phyloP scores from a whole-genome alignment of 257 asterid species.

The Nicotiana paniculata region DNA sequence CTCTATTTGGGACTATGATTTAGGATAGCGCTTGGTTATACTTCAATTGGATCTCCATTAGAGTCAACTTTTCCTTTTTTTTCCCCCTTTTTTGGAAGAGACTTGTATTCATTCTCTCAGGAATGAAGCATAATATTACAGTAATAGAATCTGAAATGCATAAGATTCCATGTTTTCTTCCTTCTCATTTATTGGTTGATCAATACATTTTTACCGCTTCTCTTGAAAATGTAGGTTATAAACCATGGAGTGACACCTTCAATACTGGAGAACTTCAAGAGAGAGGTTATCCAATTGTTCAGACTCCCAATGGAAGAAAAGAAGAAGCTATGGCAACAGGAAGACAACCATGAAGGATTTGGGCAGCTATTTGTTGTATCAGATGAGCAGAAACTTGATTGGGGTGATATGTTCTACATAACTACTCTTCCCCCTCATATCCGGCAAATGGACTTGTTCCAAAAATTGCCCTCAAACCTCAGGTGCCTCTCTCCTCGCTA shows the following conservation, averaged over 20 bases:
- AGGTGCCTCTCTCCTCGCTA: slow-evolving; percentile 20
- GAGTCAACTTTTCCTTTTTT: not conserved
- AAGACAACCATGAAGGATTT: slow-evolving; percentile 44
- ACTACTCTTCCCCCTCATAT: slow-evolving; percentile 30
- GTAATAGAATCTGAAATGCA: not conserved
- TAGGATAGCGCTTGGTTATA: not conserved
- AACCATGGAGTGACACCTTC: slow-evolving; percentile 40
- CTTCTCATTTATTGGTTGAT: not conserved
- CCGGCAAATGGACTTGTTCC: slow-evolving; percentile 26
- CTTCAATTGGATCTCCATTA: not conserved
- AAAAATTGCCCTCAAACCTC: slow-evolving; percentile 29
- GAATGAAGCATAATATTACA: not conserved
- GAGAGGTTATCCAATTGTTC: slow-evolving; percentile 24
- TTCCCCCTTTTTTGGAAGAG: no score
- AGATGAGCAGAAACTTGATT: slow-evolving; percentile 54
- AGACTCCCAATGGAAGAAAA: slow-evolving; percentile 39
- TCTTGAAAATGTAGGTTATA: slow-evolving; percentile 18
- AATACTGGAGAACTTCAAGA: slow-evolving; percentile 31
- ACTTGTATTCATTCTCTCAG: not conserved
- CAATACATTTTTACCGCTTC: not conserved
- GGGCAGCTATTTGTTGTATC: slow-evolving; percentile 50
- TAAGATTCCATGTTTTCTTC: not conserved
- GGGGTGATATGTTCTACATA: slow-evolving; percentile 52
- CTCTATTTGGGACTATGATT: not conserved
- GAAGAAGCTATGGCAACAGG: slow-evolving; percentile 35